These are phyloP conservation scores for Penicillium salamii DNA, from an alignment of 495 filamentous ascomycete species.

Conservation along the genomic window DNA sequence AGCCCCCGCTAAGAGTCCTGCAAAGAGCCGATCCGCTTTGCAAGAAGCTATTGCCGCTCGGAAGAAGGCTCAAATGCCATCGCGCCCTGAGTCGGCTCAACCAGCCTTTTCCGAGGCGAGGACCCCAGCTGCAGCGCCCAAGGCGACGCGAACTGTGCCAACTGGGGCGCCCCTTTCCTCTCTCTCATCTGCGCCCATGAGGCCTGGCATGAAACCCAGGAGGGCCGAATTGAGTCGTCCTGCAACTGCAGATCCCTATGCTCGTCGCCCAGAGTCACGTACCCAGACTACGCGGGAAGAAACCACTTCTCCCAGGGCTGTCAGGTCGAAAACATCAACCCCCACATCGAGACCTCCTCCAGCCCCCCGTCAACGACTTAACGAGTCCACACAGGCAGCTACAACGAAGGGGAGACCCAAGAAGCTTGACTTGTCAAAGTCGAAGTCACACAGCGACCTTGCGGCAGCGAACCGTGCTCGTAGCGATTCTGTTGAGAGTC, in stretches of 20 bases:
- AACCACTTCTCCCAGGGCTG: slow-evolving; percentile 41
- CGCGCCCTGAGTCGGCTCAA: slow-evolving; percentile 74
- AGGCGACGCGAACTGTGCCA: slow-evolving; percentile 29
- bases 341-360: slow-evolving; percentile 25
- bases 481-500: slow-evolving; percentile 31
- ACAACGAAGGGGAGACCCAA: slow-evolving; percentile 37
- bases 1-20: slow-evolving; percentile 33
- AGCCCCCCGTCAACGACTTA: slow-evolving; percentile 31
- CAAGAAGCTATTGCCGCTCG: slow-evolving; percentile 82
- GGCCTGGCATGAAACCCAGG: slow-evolving; percentile 46
- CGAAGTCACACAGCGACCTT: slow-evolving; percentile 27
- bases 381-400: slow-evolving; percentile 22
- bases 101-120: slow-evolving; percentile 46
- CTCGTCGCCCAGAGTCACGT: slow-evolving; percentile 34
- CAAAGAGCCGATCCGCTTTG: slow-evolving; percentile 48
- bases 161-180: slow-evolving; percentile 39
- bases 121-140: slow-evolving; percentile 39
- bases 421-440: slow-evolving; percentile 38
- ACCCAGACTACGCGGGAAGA: slow-evolving; percentile 29
- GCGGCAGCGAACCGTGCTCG: slow-evolving; percentile 16
- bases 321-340: slow-evolving; percentile 28
- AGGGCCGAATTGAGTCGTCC: slow-evolving; percentile 52
- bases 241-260: slow-evolving; percentile 59
- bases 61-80: slow-evolving; percentile 62
- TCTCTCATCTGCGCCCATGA: slow-evolving; percentile 57